Evolutionary conservation across 495 filamentous ascomycete species (phyloP).

Genomic region (Podospora comata): DNA sequence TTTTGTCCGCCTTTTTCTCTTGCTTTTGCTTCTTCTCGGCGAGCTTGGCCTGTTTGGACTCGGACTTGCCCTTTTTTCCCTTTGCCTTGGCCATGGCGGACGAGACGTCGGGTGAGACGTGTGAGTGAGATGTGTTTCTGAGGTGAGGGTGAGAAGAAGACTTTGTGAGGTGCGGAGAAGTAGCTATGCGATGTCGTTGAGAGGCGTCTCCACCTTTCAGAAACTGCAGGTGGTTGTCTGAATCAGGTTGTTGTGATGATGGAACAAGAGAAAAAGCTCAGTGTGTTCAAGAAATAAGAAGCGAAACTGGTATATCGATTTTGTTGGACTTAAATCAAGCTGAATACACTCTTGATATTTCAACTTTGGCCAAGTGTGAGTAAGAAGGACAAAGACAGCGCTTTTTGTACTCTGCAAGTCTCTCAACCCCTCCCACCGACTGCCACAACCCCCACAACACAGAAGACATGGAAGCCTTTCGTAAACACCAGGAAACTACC

Average conservation of each 20-base stretch:
- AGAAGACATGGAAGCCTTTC: too few species aligned
- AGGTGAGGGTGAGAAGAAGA: constrained; percentile 1
- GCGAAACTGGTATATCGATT: too few species aligned
- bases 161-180: constrained; percentile 18
- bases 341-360: too few species aligned
- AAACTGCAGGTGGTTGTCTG: background rate
- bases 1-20: constrained; percentile 62
- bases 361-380: too few species aligned
- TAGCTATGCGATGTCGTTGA: constrained; percentile 2
- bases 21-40: constrained; percentile 65
- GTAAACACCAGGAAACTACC: too few species aligned
- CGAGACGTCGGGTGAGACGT: background rate
- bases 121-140: background rate
- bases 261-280: too few species aligned
- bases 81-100: constrained; percentile 56
- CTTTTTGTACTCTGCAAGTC: too few species aligned
- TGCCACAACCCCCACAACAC: too few species aligned
- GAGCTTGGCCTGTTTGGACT: constrained; percentile 59
- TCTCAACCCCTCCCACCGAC: too few species aligned
- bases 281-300: too few species aligned
- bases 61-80: constrained; percentile 58
- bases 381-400: too few species aligned
- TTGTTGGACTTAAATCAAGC: too few species aligned
- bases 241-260: background rate
- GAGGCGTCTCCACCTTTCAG: background rate